Base-by-base conservation (phyloP, 169 alveolate genomes). In the Eimeria acervulina region DNA sequence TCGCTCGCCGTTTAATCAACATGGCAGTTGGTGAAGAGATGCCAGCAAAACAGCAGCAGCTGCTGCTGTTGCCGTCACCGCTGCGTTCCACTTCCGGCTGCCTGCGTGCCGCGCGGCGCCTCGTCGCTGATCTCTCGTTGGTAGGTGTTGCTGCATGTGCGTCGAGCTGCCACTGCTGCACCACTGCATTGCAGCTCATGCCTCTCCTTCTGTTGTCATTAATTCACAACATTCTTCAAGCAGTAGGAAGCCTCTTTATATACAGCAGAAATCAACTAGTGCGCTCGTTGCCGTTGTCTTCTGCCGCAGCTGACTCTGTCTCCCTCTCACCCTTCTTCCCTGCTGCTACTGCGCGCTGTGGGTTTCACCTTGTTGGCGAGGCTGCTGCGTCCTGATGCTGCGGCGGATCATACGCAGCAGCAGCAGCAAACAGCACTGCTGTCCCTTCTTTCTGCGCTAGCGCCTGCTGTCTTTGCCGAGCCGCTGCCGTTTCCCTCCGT, bases 381-480 rank as follows among this genome's bases (percentile, higher is more conserved):
- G 66, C 63, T 87, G 61, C 81, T 87, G 93, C 83, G 93, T 8
- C 78, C 78, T 38, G 83, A 87, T 12, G 81, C 93, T 31, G 78
- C 59, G 4, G 93, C 83, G 4, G 93, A 61, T 28, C 51, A 52
- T 76, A 52, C 74, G 91, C 91, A 83, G 38, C 68, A 59, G 26
- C 68, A 87, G 38, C 93, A 87, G 83, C 93, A 87, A 61, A 61
- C 93, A 12, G 83, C 81, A 38, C 15, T 87, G 83, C 83, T 87
- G 66, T 87, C 93, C 33, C 93, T 87, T 12, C 93, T 87, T 44
- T 31, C 93, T n/a, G 93, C 55, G 1, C 38, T 61, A 44, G 93
- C 81, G 21, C 93, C 93, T 61, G 93, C 93, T 59, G 83, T 87
- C 81, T 87, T 87, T 87, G 93, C 93, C 15, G 93, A 87, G 81